Conservation (phyloP, 179 eudicot genomes). For the Silene coronaria region DNA sequence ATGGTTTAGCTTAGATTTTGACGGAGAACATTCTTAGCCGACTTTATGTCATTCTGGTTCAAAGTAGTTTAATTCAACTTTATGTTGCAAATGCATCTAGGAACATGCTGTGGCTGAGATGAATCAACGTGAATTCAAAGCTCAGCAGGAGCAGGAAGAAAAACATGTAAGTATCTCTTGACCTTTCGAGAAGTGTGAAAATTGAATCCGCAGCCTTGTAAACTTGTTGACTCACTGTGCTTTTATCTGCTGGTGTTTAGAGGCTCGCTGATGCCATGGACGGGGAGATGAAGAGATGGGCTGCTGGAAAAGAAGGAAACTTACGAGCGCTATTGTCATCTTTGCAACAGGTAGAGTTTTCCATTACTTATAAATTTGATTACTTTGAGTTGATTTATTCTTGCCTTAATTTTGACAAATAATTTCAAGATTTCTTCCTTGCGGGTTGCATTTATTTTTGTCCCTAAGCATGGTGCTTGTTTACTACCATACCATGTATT, state of each 20-base stretch:
- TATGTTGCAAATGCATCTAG: slow-evolving; percentile 34
- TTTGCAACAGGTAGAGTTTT: slow-evolving; percentile 52
- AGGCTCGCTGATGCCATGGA: slow-evolving; percentile 65
- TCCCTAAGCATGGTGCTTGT: background rate
- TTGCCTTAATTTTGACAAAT: background rate
- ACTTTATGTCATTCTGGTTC: background rate
- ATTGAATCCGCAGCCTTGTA: background rate
- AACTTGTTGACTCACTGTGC: slow-evolving; percentile 1
- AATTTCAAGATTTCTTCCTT: background rate
- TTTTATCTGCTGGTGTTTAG: slow-evolving; percentile 33
- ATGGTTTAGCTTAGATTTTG: slow-evolving; percentile 1
- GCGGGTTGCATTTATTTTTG: background rate
- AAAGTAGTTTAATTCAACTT: background rate
- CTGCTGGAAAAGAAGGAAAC: slow-evolving; percentile 91
- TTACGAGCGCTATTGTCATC: slow-evolving; percentile 77
- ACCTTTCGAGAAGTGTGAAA: background rate
- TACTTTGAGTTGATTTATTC: slow-evolving; percentile 8
- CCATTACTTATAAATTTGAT: background rate
- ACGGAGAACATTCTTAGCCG: background rate
- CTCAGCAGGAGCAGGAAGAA: slow-evolving; percentile 83
- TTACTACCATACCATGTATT: background rate
- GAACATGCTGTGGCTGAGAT: slow-evolving; percentile 66
- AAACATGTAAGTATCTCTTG: slow-evolving; percentile 51
- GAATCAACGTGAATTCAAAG: slow-evolving; percentile 70
- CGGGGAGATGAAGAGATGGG: slow-evolving; percentile 72